Conservation (phyloP, 2,329 filamentous ascomycete genomes). For the Gnomoniopsis smithogilvyi region DNA sequence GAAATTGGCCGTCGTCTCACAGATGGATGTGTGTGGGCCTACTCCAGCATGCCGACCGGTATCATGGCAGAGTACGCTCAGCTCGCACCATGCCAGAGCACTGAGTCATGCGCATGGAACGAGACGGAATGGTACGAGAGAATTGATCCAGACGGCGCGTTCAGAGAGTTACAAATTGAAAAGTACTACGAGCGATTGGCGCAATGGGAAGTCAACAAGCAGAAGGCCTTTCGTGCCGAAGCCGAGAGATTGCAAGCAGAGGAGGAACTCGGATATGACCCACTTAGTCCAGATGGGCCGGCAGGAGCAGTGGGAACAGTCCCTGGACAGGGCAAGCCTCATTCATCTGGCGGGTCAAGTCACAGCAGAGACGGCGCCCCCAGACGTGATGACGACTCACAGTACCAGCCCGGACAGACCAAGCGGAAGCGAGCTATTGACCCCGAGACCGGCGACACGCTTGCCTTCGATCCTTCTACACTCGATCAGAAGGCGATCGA, state of each 20-base stretch:
- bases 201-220: constrained; percentile 34
- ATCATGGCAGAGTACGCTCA: constrained; percentile 61
- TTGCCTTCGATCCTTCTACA: constrained; percentile 2
- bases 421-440: constrained; percentile 9
- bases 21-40: constrained; percentile 69
- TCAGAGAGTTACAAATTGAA: constrained; percentile 39
- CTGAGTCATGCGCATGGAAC: constrained; percentile 50
- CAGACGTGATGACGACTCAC: not conserved
- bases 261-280: constrained; percentile 14
- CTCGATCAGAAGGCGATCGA: constrained; percentile 16
- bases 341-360: not conserved
- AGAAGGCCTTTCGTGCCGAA: constrained; percentile 18
- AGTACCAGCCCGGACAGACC: not conserved
- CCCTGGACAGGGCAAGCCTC: not conserved
- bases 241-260: constrained; percentile 21
- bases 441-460: not conserved
- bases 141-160: constrained; percentile 41
- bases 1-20: constrained; percentile 61
- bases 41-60: constrained; percentile 55
- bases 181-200: constrained; percentile 39
- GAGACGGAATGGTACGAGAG: constrained; percentile 45
- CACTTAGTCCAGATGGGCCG: not conserved
- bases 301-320: not conserved
- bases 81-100: constrained; percentile 45
- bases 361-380: constrained; percentile 1